Evolutionary conservation across 2,329 filamentous ascomycete species (phyloP), one percentile per base, ranked within the genome.

Genomic region (Dactylonectria estremocensis): DNA sequence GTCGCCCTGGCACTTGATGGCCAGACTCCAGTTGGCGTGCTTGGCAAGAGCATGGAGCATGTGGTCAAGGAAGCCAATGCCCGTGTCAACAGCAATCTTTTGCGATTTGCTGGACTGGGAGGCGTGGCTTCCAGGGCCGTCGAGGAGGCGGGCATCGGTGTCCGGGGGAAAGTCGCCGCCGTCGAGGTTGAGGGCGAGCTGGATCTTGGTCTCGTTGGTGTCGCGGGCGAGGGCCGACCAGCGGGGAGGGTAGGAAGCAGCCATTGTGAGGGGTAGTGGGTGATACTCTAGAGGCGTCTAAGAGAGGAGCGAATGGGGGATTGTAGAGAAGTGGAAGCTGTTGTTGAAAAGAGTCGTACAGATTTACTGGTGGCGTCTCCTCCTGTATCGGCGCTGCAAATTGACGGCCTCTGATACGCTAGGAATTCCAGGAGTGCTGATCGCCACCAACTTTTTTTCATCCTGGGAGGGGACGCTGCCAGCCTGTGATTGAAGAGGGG

Each of bases 161-260:
- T 92, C 87, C 14, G 89, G 85, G 28, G 92, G 90, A 79, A 94
- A 92, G 48, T 86, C 87, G 77, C 95, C 96, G 79, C 96, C 96
- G 83, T 99, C 96, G 69, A 99, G 89, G 83, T 96, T 97, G 75
- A 99, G 88, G 45, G 94, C 93, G 71, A 98, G 88, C 80, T 96
- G 91, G 82, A 99, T 97, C 81, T 97, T 97, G 80, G 96, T 99
- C 86, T 99, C 96, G 85, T 98, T 98, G 78, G 96, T 99, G 83
- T 95, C 92, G 80, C 96, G 94, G 72, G 92, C 91, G 75, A 98
- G 85, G 61, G 91, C 89, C 57, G 94, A 91, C 81, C 92, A 94
- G 79, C 95, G 93, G 49, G 82, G 78, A 60, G 76, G 63, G 35
- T 72, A 63, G 50, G 77, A 52, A 49, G 77, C 68, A 40, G 72